These are phyloP conservation scores for Phycomyces blakesleeanus DNA, from an alignment of 192 early-diverging fungal species.

Conservation along the genomic window DNA sequence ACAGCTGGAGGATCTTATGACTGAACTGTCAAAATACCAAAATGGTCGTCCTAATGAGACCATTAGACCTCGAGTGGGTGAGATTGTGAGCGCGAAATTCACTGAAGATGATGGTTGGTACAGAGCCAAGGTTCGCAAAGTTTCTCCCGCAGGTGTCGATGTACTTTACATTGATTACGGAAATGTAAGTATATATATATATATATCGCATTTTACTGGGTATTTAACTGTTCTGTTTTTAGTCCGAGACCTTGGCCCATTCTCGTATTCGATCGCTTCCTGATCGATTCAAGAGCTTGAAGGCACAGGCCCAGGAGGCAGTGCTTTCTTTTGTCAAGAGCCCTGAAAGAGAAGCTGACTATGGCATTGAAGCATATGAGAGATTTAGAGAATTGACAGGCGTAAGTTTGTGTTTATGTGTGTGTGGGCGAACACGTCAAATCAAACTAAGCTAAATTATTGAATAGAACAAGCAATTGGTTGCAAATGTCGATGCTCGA, in stretches of 20 bases:
- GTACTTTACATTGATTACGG: conserved; percentile 95
- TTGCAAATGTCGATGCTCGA: conserved; percentile 71
- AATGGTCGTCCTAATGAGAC: conserved; percentile 30
- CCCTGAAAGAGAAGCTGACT: conserved; percentile 64
- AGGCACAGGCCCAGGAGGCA: conserved; percentile 79
- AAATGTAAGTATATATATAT: conserved; percentile 52
- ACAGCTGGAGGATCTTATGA: conserved; percentile 82
- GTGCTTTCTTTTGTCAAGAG: conserved; percentile 77
- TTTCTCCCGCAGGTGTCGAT: conserved; percentile 58
- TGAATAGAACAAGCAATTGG: conserved; percentile 52
- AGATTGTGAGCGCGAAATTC: conserved; percentile 81
- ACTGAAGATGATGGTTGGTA: conserved; percentile 88
- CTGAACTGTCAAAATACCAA: conserved; percentile 67
- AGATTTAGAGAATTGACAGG: conserved; percentile 63
- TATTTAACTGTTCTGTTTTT: neutral
- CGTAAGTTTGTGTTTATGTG: conserved; percentile 19
- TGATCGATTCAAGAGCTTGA: conserved; percentile 61
- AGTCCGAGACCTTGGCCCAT: conserved; percentile 66
- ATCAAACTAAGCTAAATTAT: neutral
- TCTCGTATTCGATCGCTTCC: conserved; percentile 74
- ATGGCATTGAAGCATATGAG: conserved; percentile 70
- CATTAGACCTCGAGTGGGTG: conserved; percentile 62
- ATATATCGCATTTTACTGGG: too few relatives aligned
- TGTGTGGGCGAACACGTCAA: neutral
- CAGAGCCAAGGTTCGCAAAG: conserved; percentile 75